Base-by-base conservation (phyloP, 164 flowering plant genomes). In the Tetracentron sinense region DNA sequence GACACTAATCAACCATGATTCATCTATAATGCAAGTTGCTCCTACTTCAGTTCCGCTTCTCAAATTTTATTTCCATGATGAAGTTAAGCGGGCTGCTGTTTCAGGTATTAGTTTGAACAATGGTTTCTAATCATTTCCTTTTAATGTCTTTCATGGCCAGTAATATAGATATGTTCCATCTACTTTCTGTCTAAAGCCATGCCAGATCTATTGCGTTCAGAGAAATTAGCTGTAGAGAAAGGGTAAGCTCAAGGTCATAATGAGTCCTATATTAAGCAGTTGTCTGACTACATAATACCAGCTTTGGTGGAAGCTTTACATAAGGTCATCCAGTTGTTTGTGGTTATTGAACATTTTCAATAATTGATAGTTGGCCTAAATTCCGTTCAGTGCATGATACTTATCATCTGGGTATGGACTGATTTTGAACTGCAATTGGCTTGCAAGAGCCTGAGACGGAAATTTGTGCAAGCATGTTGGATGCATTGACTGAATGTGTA, bases 41-140 rank as follows among this genome's bases (percentile, higher is more conserved):
- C 88, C 85, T 47, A 79, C 80, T 49, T 70, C 82, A 57, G 84
- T 83, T 60, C 88, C 88, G 7, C 88, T 83, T 63, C 71, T 83
- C 31, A 83, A 83, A 61, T 81, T 83, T 71, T 81, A 83, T 75
- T 82, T 83, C 61, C 88, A 83, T 50, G 85, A 83, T 73, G 88
- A 83, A 68, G 88, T 83, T 52, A 75, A 84, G 68, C 81, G 77
- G 72, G 85, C 88, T 56, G 85, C 88, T 66, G 85, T 83, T 67
- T 81, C 88, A 57, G 85, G 88, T 83, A 73, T 52, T 35, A 46
- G 14, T 44, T 50, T 38, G 6, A 16, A 35, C 30, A 2, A 51
- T 5, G 17, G 14, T 17, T n/a, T 38, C 55, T 30, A n/a, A 35
- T n/a, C 49, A 20, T 26, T 42, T n/a, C 17, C 48, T 4, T 16